Conservation (phyloP, 768 basidiomycete species). For the Suillus subaureus region DNA sequence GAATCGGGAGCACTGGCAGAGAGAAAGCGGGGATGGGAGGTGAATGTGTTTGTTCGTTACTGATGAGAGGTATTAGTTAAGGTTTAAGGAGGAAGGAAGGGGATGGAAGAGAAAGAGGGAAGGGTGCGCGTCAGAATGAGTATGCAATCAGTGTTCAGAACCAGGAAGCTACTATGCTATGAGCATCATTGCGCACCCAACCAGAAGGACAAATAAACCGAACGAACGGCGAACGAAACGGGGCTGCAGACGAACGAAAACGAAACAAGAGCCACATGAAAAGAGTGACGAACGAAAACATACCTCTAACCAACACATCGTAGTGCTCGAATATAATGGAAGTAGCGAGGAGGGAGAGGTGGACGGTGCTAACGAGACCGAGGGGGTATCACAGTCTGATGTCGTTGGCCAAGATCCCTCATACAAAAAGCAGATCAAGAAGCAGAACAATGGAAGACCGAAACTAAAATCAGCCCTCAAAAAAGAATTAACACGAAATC, state of each 20-base stretch:
- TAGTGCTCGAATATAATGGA: conserved; percentile 66
- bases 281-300: conserved; percentile 26
- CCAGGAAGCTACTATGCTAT: fast-evolving
- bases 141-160: background rate
- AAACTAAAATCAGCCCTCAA: background rate
- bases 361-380: conserved; percentile 54
- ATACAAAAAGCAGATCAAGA: background rate
- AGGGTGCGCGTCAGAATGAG: background rate
- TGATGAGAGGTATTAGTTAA: background rate
- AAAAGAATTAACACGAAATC: background rate
- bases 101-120: too few relatives aligned
- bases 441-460: background rate
- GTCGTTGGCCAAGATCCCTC: background rate
- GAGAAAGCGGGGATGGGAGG: background rate
- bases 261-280: too few relatives aligned
- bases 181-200: background rate
- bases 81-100: background rate
- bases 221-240: background rate
- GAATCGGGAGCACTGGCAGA: background rate
- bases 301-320: conserved; percentile 63
- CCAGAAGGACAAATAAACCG: background rate
- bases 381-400: conserved; percentile 69
- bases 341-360: conserved; percentile 59
- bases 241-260: background rate
- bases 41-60: background rate